Percentiles rank a stretch among this genome's conserved stretches.
Conservation (phyloP, 2,329 filamentous ascomycete species). For the Stylonectria norvegica region DNA sequence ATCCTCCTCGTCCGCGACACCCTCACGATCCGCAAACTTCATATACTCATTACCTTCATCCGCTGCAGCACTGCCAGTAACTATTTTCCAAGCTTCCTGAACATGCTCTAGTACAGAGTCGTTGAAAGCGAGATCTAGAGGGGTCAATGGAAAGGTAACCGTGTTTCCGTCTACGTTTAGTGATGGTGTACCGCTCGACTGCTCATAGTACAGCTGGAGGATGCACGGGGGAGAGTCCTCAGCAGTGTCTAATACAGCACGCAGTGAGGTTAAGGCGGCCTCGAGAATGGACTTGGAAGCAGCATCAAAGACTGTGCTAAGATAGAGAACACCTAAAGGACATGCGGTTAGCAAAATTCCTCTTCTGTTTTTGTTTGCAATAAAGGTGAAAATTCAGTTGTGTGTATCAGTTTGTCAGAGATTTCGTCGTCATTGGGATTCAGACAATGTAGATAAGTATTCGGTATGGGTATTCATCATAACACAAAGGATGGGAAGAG, state of each 20-base stretch:
- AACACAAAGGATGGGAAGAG: constrained; percentile 40
- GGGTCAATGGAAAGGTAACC: constrained; percentile 55
- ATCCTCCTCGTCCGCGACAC: constrained; percentile 55
- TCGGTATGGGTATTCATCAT: constrained; percentile 79
- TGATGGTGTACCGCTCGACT: constrained; percentile 33
- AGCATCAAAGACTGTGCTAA: constrained; percentile 35
- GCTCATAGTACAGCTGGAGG: constrained; percentile 56
- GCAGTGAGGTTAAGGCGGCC: constrained; percentile 40
- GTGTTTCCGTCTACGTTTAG: constrained; percentile 39
- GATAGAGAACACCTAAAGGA: constrained; percentile 32
- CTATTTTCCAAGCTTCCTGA: constrained; percentile 63
- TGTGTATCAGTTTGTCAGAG: constrained; percentile 85
- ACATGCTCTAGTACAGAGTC: constrained; percentile 67
- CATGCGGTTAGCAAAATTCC: constrained; percentile 31
- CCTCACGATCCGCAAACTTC: constrained; percentile 73
- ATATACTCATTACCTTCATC: constrained; percentile 59
- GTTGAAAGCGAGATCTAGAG: constrained; percentile 68
- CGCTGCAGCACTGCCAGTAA: constrained; percentile 48
- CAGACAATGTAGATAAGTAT: constrained; percentile 99
- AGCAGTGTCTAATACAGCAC: constrained; percentile 31
- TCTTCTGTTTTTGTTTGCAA: constrained; percentile 6
- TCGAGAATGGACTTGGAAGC: constrained; percentile 37
- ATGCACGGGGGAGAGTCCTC: constrained; percentile 35
- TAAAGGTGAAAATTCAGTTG: constrained; percentile 17
- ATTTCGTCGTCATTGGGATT: constrained; percentile 79